A percentile compares a stretch with the other conserved stretches of the same genome.
Evolutionary conservation across 129 eudicot genomes (phyloP).

Genomic region (Flaveria robusta): DNA sequence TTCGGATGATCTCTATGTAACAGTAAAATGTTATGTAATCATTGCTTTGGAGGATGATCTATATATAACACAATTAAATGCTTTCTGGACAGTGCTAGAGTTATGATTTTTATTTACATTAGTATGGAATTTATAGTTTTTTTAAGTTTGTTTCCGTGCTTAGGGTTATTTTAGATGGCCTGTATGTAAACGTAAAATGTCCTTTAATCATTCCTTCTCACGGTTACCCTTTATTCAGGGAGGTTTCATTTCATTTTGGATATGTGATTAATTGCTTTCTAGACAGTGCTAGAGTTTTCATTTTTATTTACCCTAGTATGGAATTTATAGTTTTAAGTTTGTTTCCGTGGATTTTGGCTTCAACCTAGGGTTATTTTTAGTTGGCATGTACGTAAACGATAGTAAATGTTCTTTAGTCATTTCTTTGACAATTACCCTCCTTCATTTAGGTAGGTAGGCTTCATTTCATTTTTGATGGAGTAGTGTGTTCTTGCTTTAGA

Average conservation of each 20-base stretch:
- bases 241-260: no score
- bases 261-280: no score
- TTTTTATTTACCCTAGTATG: not conserved
- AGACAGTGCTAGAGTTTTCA: not conserved
- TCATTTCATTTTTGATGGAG: not conserved
- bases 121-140: not conserved
- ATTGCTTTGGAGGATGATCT: not conserved
- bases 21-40: not conserved
- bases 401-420: no score
- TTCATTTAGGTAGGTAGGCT: not conserved
- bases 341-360: constrained; percentile 3
- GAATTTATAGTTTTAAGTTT: not conserved
- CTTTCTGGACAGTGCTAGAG: not conserved
- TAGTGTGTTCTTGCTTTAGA: no score
- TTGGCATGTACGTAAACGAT: constrained; percentile 1
- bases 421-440: not conserved
- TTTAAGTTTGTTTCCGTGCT: not conserved
- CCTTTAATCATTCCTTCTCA: not conserved
- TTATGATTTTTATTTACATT: not conserved
- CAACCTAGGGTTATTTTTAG: constrained; percentile 1
- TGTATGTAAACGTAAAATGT: constrained; percentile 7
- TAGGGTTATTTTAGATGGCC: constrained; percentile 13
- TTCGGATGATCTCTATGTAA: constrained; percentile 6
- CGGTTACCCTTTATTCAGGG: no score
- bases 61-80: no score